Evolutionary conservation across 169 alveolate genomes (phyloP).

Genomic region (Eimeria praecox): DNA sequence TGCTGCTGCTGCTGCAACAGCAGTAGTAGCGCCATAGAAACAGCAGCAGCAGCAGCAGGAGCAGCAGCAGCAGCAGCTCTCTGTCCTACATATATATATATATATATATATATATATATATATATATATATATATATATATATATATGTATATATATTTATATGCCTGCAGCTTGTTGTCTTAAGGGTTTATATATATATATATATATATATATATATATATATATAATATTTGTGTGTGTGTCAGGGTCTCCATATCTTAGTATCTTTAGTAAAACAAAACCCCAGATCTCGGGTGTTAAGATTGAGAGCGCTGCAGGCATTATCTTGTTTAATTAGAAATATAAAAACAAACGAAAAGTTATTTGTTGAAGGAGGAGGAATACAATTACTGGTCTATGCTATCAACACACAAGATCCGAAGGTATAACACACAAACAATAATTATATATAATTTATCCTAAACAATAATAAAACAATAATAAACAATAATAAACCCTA

Average conservation of each 20-base stretch:
- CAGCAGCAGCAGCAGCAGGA: conserved; percentile 33
- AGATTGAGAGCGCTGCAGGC: conserved; percentile 64
- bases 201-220: no score
- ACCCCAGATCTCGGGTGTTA: conserved; percentile 16
- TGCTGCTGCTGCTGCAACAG: no score
- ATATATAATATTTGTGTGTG: no score
- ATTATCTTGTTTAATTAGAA: conserved; percentile 51
- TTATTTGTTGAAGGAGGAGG: conserved; percentile 33
- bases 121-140: no score
- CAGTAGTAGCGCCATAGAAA: not conserved
- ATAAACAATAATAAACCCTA: no score
- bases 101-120: no score
- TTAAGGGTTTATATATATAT: no score
- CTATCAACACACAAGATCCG: conserved; percentile 20
- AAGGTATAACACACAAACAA: not conserved
- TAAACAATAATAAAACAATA: no score
- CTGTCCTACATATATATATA: no score
- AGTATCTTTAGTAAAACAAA: conserved; percentile 17
- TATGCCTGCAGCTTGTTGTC: not conserved
- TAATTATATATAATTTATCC: no score
- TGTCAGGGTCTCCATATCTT: conserved; percentile 51
- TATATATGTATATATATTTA: no score
- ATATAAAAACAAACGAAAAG: conserved; percentile 36
- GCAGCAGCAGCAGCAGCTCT: not conserved
- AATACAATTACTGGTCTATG: conserved; percentile 41